Percentiles rank a stretch among this genome's conserved stretches.
Evolutionary conservation across 2,329 filamentous ascomycete genomes (phyloP).

Genomic region (Thielaviopsis musarum): DNA sequence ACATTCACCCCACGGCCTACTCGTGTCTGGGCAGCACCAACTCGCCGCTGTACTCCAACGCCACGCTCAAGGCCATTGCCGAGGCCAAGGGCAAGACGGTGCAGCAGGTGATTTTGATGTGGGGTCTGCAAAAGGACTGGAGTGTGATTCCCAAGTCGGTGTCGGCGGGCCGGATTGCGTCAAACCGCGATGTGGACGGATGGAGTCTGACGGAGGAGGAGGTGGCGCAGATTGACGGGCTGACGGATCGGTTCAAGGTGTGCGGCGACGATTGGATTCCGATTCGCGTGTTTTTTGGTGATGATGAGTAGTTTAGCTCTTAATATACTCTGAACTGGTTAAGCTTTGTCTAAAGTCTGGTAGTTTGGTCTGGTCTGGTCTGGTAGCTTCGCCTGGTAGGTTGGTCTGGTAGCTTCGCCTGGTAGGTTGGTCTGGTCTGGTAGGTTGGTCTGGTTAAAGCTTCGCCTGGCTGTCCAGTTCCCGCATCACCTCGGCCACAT

Average conservation of each 20-base stretch:
- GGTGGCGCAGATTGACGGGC: conserved; percentile 46
- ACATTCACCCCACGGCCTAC: conserved; percentile 60
- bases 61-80: conserved; percentile 44
- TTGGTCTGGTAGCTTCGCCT: no score
- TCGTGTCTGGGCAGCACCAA: conserved; percentile 56
- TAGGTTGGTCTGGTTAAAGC: no score
- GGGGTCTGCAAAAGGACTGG: conserved; percentile 68
- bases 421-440: no score
- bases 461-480: conserved; percentile 22
- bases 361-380: no score
- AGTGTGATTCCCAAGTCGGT: conserved; percentile 78
- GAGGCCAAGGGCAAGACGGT: conserved; percentile 48
- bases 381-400: no score
- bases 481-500: conserved; percentile 30
- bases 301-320: conserved; percentile 51
- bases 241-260: conserved; percentile 68
- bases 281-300: conserved; percentile 66
- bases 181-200: conserved; percentile 59
- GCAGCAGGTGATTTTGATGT: conserved; percentile 63
- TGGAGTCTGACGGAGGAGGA: conserved; percentile 60
- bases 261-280: conserved; percentile 61
- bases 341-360: no score
- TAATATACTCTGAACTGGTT: no score
- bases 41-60: conserved; percentile 52
- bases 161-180: conserved; percentile 53